These are phyloP conservation scores for Tetracladium marchalianum DNA, from an alignment of 495 filamentous ascomycete species.

Conservation along the genomic window DNA sequence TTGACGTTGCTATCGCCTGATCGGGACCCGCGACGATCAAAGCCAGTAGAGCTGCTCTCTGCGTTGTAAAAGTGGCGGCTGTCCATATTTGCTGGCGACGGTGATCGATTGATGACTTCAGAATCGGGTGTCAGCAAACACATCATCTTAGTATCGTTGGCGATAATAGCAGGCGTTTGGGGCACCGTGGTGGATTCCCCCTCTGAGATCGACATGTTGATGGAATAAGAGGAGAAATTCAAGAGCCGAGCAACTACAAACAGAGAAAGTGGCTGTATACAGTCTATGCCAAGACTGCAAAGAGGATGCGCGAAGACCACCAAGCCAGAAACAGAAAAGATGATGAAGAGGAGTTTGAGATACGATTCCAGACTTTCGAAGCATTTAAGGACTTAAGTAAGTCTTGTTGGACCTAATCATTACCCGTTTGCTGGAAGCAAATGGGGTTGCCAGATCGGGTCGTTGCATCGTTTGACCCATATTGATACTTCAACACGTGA, in stretches of 20 bases:
- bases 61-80: background rate
- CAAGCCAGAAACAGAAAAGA: constrained; percentile 5
- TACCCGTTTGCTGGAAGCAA: constrained; percentile 14
- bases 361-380: background rate
- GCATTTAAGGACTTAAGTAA: background rate
- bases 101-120: background rate
- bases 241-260: background rate
- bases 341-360: background rate
- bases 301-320: background rate
- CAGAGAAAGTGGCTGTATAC: constrained; percentile 10
- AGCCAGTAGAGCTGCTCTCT: no score
- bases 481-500: no score
- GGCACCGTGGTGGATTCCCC: background rate
- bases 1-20: background rate
- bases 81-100: background rate
- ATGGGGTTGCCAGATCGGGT: constrained; percentile 6
- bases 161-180: background rate
- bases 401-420: background rate
- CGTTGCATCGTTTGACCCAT: constrained; percentile 9
- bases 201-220: constrained; percentile 2
- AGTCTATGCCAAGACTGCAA: constrained; percentile 1
- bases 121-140: constrained; percentile 11
- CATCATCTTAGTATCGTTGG: constrained; percentile 10
- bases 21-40: background rate
- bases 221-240: background rate